phyloP scores from a whole-genome alignment of 352 stramenopile genomes.

The Pythium phragmitis region DNA sequence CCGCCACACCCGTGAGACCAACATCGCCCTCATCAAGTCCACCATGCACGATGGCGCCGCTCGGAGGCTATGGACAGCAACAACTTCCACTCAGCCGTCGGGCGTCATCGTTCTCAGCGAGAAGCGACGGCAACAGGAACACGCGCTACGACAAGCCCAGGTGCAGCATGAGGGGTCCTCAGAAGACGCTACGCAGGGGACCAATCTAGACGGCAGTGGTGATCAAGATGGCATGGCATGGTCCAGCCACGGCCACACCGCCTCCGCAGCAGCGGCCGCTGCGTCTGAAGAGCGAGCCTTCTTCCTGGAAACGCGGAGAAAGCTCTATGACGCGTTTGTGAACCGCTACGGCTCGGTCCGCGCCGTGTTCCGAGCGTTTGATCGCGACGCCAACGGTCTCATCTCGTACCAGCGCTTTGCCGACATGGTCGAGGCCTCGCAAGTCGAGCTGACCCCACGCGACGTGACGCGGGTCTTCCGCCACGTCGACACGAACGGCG shows the following conservation, averaged over 20 bases:
- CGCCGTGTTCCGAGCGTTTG: slow-evolving; percentile 74
- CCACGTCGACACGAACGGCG: slow-evolving; percentile 60
- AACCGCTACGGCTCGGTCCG: slow-evolving; percentile 77
- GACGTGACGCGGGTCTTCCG: slow-evolving; percentile 53
- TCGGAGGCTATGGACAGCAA: background rate
- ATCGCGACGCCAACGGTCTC: slow-evolving; percentile 58
- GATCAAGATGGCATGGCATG: background rate
- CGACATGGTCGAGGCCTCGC: slow-evolving; percentile 68
- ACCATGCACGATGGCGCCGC: slow-evolving; percentile 20
- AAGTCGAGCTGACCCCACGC: slow-evolving; percentile 45
- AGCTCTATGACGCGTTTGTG: slow-evolving; percentile 64
- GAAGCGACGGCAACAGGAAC: slow-evolving; percentile 15
- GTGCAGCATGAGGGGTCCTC: background rate
- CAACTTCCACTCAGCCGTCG: background rate
- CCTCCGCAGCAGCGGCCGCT: background rate
- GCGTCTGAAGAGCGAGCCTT: slow-evolving; percentile 6
- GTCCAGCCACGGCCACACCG: background rate
- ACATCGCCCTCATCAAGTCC: slow-evolving; percentile 42
- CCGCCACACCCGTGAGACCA: slow-evolving; percentile 41
- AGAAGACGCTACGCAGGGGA: background rate
- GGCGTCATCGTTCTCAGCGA: slow-evolving; percentile 20
- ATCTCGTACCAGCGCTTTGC: slow-evolving; percentile 76
- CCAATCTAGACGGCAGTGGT: background rate
- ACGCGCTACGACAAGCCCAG: background rate
- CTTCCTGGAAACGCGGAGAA: slow-evolving; percentile 45